Conservation (phyloP, 2,329 filamentous ascomycete genomes). For the Aureobasidium sp. region DNA sequence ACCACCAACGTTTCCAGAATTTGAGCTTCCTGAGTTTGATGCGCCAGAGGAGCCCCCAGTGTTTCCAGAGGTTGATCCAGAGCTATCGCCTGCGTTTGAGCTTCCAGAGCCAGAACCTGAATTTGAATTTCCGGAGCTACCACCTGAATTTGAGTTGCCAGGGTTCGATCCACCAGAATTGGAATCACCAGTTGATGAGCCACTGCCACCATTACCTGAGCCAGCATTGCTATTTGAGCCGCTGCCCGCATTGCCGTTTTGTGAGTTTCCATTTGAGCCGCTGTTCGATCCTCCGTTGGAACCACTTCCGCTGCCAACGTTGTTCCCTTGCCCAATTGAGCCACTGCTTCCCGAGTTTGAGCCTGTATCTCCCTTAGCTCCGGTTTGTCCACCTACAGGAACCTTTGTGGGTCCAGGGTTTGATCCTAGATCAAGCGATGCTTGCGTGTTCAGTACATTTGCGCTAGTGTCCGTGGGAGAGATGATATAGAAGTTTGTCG, state of each 20-base stretch:
- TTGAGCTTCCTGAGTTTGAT: neutral
- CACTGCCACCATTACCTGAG: neutral
- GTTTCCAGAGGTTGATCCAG: slow-evolving; percentile 11
- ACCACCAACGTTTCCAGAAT: neutral
- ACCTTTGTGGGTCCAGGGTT: neutral
- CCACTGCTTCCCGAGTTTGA: neutral
- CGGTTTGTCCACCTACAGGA: neutral
- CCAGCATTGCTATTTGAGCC: neutral
- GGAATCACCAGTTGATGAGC: neutral
- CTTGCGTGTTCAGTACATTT: neutral
- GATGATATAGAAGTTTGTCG: slow-evolving; percentile 9
- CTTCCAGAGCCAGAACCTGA: neutral
- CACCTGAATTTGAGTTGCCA: neutral
- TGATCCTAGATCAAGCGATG: neutral
- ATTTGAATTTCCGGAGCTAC: neutral
- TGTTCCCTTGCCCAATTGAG: neutral
- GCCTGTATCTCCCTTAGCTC: neutral
- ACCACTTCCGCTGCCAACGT: neutral
- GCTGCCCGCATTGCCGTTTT: neutral
- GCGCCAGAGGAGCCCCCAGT: slow-evolving; percentile 4
- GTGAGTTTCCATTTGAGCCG: neutral
- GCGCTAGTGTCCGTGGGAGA: neutral
- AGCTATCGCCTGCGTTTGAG: neutral
- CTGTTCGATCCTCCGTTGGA: neutral
- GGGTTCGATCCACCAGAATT: neutral